Evolutionary conservation across 495 filamentous ascomycete genomes (phyloP), one percentile per base, ranked within the genome.

Genomic region (Penicillium malachiteum): DNA sequence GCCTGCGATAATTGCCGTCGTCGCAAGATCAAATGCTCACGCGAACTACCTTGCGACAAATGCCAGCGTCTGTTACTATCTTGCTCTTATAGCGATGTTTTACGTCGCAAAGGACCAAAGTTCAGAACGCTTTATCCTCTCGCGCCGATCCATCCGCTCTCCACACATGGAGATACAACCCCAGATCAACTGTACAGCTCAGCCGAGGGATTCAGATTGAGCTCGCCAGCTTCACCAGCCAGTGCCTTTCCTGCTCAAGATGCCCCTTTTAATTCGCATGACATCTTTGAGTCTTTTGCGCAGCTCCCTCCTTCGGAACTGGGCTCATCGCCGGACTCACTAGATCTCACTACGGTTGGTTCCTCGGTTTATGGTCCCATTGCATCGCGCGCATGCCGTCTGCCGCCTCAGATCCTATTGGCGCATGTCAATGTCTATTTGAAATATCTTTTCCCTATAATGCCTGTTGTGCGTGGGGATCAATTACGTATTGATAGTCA

Each of bases 381-480:
- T 3, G 47, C 62, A 1, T 69, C 69, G 0, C 61, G 57, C 9
- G 49, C 59, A 16, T 60, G 65, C 3, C 71, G 69, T 3, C 61
- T 78, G 3, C 66, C 75, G 0, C 58, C 71, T 0, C 66, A 72
- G 8, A 67, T 76, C 1, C 59, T 78, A 0, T 58, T 78, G 9
- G 75, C 71, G 0, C 75, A 78, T 55, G 64, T 78, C 33, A 78
- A 78, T 52, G 70, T 76, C 31, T 76, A 74, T 44, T 44, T 76
- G 49, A 78, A 76, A 50, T 78, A 92, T 64, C 80, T 96, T 67
- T 94, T 96, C 60, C 83, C 88, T 6, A 89, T 86, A 16, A 89
- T 92, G 78, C 91, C 92, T 0, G 87, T 96, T 38, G 77, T 96
- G 26, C 81, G 90, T 39, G 83, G 83, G 31, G 81, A 85, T 35